phyloP scores from a whole-genome alignment of 192 early-diverging fungal species.

The Linnemannia schmuckeri region DNA sequence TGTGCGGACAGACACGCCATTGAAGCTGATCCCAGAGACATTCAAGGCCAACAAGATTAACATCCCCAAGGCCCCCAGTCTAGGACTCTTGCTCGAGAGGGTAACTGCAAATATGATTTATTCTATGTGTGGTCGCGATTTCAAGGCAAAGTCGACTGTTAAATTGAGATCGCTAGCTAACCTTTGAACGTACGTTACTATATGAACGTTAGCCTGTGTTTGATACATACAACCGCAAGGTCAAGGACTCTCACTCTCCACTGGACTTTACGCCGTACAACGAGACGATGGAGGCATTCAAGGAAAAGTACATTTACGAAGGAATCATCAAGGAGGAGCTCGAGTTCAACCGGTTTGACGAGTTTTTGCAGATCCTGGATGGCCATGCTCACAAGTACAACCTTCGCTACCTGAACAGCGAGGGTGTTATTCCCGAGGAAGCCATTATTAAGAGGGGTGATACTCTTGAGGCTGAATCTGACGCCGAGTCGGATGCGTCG shows the following conservation, averaged over 20 bases:
- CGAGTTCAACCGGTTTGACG: conserved; percentile 71
- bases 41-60: conserved; percentile 84
- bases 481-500: conserved; percentile 31
- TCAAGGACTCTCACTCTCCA: conserved; percentile 42
- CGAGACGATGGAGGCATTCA: conserved; percentile 86
- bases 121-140: conserved; percentile 3
- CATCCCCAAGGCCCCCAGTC: conserved; percentile 95
- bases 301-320: conserved; percentile 89
- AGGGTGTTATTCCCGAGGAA: conserved; percentile 67
- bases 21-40: conserved; percentile 73
- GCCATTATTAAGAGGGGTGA: conserved; percentile 55
- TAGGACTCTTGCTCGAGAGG: conserved; percentile 90
- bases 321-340: conserved; percentile 84
- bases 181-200: background rate
- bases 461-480: conserved; percentile 36
- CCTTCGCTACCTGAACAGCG: conserved; percentile 71
- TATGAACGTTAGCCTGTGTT: conserved; percentile 65
- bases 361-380: conserved; percentile 74
- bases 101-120: conserved; percentile 35
- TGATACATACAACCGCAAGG: conserved; percentile 73
- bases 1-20: conserved; percentile 79
- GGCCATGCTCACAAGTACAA: conserved; percentile 61
- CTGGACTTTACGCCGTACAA: conserved; percentile 73
- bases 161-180: background rate
- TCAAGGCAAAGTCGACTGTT: background rate